Evolutionary conservation across 2,329 filamentous ascomycete genomes (phyloP), one percentile per base, ranked within the genome.

Genomic region (Fusarium sp.): DNA sequence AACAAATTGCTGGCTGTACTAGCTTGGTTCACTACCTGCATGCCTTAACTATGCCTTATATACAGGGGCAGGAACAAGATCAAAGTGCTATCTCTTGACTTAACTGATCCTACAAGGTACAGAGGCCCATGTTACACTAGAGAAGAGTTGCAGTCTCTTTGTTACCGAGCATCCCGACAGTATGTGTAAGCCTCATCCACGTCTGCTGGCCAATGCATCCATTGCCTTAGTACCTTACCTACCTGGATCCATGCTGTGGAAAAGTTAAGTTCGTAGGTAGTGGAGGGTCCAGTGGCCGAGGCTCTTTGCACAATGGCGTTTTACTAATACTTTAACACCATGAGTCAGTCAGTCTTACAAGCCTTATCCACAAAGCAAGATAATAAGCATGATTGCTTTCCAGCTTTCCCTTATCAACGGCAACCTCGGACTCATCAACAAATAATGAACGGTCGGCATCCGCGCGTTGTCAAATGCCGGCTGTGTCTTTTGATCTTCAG

Each of bases 371-470:
- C 30, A 58, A 48, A 58, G 18, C 39, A 57, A 35, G 39, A 48
- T 22, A 51, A 57, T 59, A 68, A 74, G 70, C 67, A 73, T 64
- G 63, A 32, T 48, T 48, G 13, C 38, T 44, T 42, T 17, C 18
- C 53, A 55, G 24, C 26, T 38, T 50, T 57, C 39, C 45, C 48
- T 24, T 24, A 44, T 62, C 72, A 68, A 39, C 75, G 75, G 75
- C 58, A 77, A 54, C 58, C 45, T 77, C 75, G 75, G 75, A 55
- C 30, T 45, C 62, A 51, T 41, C 44, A 67, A 30, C 48, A 69
- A 54, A 24, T 39, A 57, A 32, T 42, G 32, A 59, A 32, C 45
- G 47, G 47, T 64, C 74, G 60, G 59, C 55, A 51, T 61, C 66
- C 69, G 56, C 56, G 38, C 39, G 47, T 26, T 47, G 42, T 64